phyloP scores from a whole-genome alignment of 148 eudicot genomes.

The Rhododendron griersonianum region DNA sequence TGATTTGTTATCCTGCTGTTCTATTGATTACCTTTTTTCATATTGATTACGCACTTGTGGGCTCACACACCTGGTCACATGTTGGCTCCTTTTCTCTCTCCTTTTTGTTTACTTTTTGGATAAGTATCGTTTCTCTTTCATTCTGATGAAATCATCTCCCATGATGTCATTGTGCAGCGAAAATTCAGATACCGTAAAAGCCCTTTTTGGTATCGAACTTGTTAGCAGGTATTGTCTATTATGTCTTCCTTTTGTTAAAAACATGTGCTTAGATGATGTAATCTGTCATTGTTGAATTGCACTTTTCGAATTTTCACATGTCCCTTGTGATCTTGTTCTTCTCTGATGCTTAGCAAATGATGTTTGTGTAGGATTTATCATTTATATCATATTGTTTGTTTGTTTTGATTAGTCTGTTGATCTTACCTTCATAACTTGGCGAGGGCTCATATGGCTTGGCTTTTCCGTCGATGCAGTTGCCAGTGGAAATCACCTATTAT shows the following conservation, averaged over 20 bases:
- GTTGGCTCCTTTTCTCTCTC: background rate
- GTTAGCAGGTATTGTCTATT: constrained; percentile 65
- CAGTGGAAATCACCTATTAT: background rate
- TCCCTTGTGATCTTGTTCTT: background rate
- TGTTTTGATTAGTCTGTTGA: background rate
- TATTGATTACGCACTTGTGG: background rate
- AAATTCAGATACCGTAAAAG: constrained; percentile 62
- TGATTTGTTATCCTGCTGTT: background rate
- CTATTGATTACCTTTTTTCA: background rate
- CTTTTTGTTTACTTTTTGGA: background rate
- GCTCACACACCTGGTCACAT: background rate
- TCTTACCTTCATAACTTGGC: background rate
- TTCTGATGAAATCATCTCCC: constrained; percentile 12
- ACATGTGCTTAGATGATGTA: background rate
- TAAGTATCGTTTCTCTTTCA: background rate
- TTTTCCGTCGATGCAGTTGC: background rate
- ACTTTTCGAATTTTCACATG: background rate
- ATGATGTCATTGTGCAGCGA: constrained; percentile 48
- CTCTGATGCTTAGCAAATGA: background rate
- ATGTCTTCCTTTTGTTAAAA: background rate
- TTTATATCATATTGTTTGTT: background rate
- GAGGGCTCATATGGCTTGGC: background rate
- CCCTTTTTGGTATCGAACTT: constrained; percentile 83
- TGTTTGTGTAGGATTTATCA: background rate
- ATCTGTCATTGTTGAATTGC: background rate